These are phyloP conservation scores for Eucalyptus polybractea DNA, from an alignment of 345 rosid species.

Conservation along the genomic window DNA sequence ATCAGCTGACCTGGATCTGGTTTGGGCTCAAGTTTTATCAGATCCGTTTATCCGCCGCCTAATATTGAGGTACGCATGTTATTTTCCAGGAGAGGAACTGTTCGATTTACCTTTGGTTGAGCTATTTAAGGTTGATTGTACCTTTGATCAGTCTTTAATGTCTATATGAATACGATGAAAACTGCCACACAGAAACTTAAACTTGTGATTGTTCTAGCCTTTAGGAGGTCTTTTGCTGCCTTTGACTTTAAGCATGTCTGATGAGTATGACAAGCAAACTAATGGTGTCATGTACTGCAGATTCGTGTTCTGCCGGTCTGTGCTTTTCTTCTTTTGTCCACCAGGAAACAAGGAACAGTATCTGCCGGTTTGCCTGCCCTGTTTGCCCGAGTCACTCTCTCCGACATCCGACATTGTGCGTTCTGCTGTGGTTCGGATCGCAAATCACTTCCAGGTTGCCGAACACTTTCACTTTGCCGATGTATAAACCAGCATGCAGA, in stretches of 20 bases:
- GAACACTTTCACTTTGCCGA: slow-evolving; percentile 37
- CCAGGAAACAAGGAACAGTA: slow-evolving; percentile 30
- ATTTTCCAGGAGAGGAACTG: not conserved
- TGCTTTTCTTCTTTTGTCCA: slow-evolving; percentile 34
- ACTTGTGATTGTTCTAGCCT: not conserved
- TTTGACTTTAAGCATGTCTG: not conserved
- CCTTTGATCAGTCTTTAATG: not conserved
- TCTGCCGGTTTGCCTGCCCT: slow-evolving; percentile 76
- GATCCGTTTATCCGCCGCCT: slow-evolving; percentile 86
- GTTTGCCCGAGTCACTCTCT: slow-evolving; percentile 54
- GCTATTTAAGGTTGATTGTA: not conserved
- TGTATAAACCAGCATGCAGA: not conserved
- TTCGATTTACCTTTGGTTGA: not conserved
- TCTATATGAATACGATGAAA: not conserved
- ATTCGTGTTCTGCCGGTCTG: slow-evolving; percentile 81
- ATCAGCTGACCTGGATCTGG: slow-evolving; percentile 64
- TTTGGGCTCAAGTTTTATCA: slow-evolving; percentile 86
- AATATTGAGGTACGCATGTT: slow-evolving; percentile 59
- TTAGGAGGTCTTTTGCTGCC: not conserved
- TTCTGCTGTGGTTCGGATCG: slow-evolving; percentile 41
- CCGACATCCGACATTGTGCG: slow-evolving; percentile 32
- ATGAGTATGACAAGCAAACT: not conserved
- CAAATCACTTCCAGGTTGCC: slow-evolving; percentile 47
- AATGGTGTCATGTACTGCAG: slow-evolving; percentile 14
- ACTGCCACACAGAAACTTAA: not conserved